phyloP scores from a whole-genome alignment of 495 filamentous ascomycete genomes.

The Aspergillus steynii region DNA sequence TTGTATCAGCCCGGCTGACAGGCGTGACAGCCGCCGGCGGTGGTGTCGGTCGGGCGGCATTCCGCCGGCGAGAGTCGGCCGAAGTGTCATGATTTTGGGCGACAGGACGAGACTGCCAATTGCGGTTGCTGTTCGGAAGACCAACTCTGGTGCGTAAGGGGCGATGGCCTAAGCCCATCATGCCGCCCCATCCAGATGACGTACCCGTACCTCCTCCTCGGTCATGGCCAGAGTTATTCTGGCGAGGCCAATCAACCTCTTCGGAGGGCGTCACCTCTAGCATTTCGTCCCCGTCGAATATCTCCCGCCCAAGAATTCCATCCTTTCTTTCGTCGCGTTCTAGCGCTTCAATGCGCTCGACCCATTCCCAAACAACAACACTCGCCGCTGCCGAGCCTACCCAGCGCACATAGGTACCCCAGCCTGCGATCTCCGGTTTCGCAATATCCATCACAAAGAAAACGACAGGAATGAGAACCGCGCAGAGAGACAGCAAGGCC shows the following conservation, averaged over 20 bases:
- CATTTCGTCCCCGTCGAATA: constrained; percentile 98
- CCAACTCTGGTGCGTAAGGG: constrained; percentile 40
- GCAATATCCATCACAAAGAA: constrained; percentile 96
- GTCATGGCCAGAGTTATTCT: constrained; percentile 33
- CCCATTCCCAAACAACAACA: constrained; percentile 99
- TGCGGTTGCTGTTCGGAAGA: constrained; percentile 18
- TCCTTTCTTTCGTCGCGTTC: constrained; percentile 96
- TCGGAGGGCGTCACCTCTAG: constrained; percentile 69
- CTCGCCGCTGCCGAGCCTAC: constrained; percentile 94
- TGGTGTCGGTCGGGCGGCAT: constrained; percentile 55
- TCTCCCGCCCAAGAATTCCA: constrained; percentile 88
- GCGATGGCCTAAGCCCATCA: constrained; percentile 42
- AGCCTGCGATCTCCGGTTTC: constrained; percentile 81
- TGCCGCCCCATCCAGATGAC: constrained; percentile 47
- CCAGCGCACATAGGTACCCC: constrained; percentile 98
- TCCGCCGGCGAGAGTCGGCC: constrained; percentile 21
- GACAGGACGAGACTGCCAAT: constrained; percentile 21
- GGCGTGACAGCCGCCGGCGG: constrained; percentile 68
- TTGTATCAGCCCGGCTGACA: constrained; percentile 74
- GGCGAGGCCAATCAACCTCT: constrained; percentile 56
- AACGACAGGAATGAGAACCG: constrained; percentile 86
- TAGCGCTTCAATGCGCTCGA: constrained; percentile 94
- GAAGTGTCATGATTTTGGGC: constrained; percentile 18
- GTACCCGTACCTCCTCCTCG: constrained; percentile 39
- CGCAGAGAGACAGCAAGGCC: constrained; percentile 72